Evolutionary conservation across 2,329 filamentous ascomycete species (phyloP).

Genomic region (Claviceps monticola): DNA sequence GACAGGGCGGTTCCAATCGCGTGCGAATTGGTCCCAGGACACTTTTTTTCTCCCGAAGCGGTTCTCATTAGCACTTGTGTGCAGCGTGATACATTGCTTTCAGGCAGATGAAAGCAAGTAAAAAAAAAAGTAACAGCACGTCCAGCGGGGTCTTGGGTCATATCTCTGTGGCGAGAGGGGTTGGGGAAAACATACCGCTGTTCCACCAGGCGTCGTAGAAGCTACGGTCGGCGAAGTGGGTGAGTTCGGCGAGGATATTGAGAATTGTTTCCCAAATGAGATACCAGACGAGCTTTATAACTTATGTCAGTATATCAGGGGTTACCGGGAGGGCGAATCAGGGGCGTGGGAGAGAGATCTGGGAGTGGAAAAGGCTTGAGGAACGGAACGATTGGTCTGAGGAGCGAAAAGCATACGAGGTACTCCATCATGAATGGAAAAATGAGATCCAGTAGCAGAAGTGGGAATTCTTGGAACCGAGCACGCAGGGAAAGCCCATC

Average conservation of each 20-base stretch:
- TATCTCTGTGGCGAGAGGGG: not conserved
- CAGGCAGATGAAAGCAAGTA: too few relatives aligned
- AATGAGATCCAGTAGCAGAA: slow-evolving; percentile 59
- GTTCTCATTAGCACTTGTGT: too few relatives aligned
- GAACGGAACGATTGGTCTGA: too few relatives aligned
- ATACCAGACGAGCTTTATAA: slow-evolving; percentile 49
- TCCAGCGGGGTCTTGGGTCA: not conserved
- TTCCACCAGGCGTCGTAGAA: slow-evolving; percentile 59
- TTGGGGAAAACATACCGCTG: slow-evolving; percentile 23
- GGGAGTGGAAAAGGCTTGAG: too few relatives aligned
- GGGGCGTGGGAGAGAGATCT: too few relatives aligned
- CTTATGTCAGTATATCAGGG: not conserved
- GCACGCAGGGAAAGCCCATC: slow-evolving; percentile 43
- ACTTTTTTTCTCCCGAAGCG: slow-evolving; percentile 17
- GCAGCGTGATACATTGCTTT: too few relatives aligned
- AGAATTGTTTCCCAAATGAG: slow-evolving; percentile 67
- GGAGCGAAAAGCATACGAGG: slow-evolving; percentile 25
- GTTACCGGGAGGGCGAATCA: too few relatives aligned
- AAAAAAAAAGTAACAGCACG: too few relatives aligned
- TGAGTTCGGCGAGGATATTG: slow-evolving; percentile 65
- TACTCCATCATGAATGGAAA: slow-evolving; percentile 74
- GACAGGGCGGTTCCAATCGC: slow-evolving; percentile 67
- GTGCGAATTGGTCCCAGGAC: slow-evolving; percentile 63
- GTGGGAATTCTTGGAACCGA: slow-evolving; percentile 56
- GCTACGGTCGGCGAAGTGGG: slow-evolving; percentile 61